Percentiles rank a stretch among this genome's conserved stretches.
phyloP scores from a whole-genome alignment of 2,329 filamentous ascomycete species.

The Thielaviopsis populi region DNA sequence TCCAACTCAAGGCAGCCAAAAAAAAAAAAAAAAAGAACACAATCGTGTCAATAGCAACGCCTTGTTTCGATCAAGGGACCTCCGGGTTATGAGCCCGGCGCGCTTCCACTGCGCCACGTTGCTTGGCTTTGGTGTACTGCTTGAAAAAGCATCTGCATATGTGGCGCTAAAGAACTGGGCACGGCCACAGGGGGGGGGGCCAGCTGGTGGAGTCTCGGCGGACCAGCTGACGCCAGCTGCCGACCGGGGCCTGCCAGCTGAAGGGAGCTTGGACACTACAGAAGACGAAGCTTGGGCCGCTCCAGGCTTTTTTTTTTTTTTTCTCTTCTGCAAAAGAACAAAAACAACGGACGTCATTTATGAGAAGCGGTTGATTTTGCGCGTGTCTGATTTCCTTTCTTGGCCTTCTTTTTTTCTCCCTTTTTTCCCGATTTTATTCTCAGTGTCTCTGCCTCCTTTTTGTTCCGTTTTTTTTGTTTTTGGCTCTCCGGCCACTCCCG shows the following conservation, averaged over 20 bases:
- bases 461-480: too few species aligned
- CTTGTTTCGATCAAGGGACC: constrained; percentile 17
- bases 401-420: neutral
- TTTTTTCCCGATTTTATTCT: too few species aligned
- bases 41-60: constrained; percentile 11
- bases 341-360: neutral
- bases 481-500: too few species aligned
- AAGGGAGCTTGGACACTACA: neutral
- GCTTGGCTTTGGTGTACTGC: neutral
- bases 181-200: too few species aligned
- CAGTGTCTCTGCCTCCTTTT: too few species aligned
- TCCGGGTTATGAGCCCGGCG: constrained; percentile 18
- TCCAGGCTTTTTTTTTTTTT: neutral
- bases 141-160: neutral
- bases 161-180: neutral
- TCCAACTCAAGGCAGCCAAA: neutral
- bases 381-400: neutral
- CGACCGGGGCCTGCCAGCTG: neutral
- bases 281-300: neutral
- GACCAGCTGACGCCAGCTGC: neutral
- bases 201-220: too few species aligned
- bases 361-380: too few species aligned
- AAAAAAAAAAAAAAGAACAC: neutral
- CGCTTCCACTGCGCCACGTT: constrained; percentile 18
- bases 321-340: too few species aligned